Conservation (phyloP, 1,139 yeast species). For the Geotrichum siamense region DNA sequence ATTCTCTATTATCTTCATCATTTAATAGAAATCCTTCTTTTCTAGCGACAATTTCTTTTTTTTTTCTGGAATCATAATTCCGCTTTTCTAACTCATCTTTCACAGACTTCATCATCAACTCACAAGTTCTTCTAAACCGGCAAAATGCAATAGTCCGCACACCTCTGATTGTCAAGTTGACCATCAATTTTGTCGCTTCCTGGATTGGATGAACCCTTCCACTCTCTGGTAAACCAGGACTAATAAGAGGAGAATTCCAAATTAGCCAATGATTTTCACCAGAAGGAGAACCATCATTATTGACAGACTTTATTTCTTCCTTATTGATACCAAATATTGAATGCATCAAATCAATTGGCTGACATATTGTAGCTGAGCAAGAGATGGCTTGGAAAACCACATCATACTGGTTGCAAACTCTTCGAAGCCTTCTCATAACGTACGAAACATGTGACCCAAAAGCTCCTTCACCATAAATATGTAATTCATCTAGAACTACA, state of each 20-base stretch:
- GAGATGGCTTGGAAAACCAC: conserved; percentile 63
- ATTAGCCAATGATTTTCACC: conserved; percentile 67
- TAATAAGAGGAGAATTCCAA: conserved; percentile 76
- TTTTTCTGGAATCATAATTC: conserved; percentile 21
- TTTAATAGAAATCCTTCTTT: background rate
- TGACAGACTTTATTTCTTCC: conserved; percentile 44
- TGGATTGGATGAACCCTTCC: conserved; percentile 66
- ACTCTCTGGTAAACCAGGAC: conserved; percentile 40
- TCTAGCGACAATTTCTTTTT: conserved; percentile 3
- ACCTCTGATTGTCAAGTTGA: conserved; percentile 53
- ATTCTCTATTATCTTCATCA: conserved; percentile 28
- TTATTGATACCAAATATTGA: conserved; percentile 58
- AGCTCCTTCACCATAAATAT: conserved; percentile 68
- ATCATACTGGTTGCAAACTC: conserved; percentile 52
- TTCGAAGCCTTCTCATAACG: conserved; percentile 66
- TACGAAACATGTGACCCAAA: conserved; percentile 90
- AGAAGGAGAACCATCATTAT: conserved; percentile 81
- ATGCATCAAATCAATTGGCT: conserved; percentile 63
- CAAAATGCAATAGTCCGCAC: conserved; percentile 88
- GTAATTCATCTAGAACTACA: conserved; percentile 82
- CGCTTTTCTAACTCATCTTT: conserved; percentile 43
- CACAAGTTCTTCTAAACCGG: conserved; percentile 79
- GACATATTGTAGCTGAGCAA: conserved; percentile 85
- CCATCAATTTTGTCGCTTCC: conserved; percentile 68
- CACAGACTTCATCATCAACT: conserved; percentile 76